Conservation (phyloP, 305 asterid species). For the Stenogyne calaminthoides region DNA sequence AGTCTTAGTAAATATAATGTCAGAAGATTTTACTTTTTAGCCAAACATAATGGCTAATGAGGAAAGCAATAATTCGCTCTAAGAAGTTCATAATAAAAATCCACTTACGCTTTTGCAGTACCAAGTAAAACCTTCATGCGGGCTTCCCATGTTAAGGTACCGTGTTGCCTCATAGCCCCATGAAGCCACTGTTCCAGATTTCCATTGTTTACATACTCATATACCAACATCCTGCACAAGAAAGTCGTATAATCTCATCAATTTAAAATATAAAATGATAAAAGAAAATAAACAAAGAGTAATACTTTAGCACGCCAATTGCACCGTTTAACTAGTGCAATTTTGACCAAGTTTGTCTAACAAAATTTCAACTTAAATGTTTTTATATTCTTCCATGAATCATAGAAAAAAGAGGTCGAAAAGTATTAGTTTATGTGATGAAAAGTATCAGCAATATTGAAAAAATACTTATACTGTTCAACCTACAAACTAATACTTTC, state of each 20-base stretch:
- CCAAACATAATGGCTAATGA: not conserved
- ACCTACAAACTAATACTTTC: too few relatives aligned
- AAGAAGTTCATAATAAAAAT: conserved; percentile 22
- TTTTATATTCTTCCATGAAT: too few relatives aligned
- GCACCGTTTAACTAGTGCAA: too few relatives aligned
- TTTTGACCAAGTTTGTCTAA: too few relatives aligned
- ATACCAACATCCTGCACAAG: conserved; percentile 83
- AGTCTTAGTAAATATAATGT: not conserved
- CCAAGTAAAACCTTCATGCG: conserved; percentile 96
- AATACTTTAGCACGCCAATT: too few relatives aligned
- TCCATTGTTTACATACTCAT: conserved; percentile 93
- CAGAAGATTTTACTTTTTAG: not conserved
- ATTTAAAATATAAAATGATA: not conserved
- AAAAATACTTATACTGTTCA: too few relatives aligned
- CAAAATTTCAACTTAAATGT: too few relatives aligned
- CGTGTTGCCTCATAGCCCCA: conserved; percentile 86
- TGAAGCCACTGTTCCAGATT: conserved; percentile 99
- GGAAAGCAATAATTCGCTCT: not conserved
- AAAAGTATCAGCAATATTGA: too few relatives aligned
- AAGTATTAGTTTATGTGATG: too few relatives aligned
- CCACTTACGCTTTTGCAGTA: conserved; percentile 95
- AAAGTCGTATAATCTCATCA: conserved; percentile 23
- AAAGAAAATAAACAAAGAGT: not conserved
- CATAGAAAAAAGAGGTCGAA: too few relatives aligned
- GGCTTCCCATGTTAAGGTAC: conserved; percentile 91